Evolutionary conservation across 352 stramenopile genomes (phyloP), one percentile per base, ranked within the genome.

Genomic region (Thraustotheca clavata): DNA sequence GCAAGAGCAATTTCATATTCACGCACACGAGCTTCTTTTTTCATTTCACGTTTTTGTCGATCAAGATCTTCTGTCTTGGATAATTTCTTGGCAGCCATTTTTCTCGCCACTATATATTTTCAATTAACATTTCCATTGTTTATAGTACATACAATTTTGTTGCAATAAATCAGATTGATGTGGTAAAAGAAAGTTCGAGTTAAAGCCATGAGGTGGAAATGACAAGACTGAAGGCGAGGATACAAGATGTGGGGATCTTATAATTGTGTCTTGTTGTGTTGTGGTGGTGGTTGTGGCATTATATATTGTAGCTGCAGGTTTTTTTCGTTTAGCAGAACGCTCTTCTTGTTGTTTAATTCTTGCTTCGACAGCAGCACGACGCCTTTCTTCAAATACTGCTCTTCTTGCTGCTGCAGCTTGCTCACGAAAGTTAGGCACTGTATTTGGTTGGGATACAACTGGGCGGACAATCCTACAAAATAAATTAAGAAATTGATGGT

Each of bases 361-460:
- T 6, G 43, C 43, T 29, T 50, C 43, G 14, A 50, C 43, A 6
- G 43, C 43, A 29, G 43, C 43, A 6, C 43, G 43, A 6, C 43
- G 43, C 22, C 43, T 22, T 14, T 50, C 43, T 50, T 50, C 43
- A 50, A 50, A 50, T 22, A 50, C 43, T 14, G 43, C 43, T 6
- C 43, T 22, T 6, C 43, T 22, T 14, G 43, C 43, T 12, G 43
- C 43, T 29, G 43, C 43, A 6, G 43, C 43, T 14, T 50, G 43
- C 43, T 50, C 43, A 6, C 43, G 43, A 50, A 50, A 50, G 43
- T 50, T 50, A 29, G 43, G 43, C 43, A 50, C 33, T 50, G 43
- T 14, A 50, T 50, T 50, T 6, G 43, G 14, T n/a, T n/a, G n/a
- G 6, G 43, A 6, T 50, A 18, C 16, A 20, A 14, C 33, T 14